Evolutionary conservation across 2,329 filamentous ascomycete species (phyloP), one percentile per base, ranked within the genome.

Genomic region (Ascosphaera apis): DNA sequence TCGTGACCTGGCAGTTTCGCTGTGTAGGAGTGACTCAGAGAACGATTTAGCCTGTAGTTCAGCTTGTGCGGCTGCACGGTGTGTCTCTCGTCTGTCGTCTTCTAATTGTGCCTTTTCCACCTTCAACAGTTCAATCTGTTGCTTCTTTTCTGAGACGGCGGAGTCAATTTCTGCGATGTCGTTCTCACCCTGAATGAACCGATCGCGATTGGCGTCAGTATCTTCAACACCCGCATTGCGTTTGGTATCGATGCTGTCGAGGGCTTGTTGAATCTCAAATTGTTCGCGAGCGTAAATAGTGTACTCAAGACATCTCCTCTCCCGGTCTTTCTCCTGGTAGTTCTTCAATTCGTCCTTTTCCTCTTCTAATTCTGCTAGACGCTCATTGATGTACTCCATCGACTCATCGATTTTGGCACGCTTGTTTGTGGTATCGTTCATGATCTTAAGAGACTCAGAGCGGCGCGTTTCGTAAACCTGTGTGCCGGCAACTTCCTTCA

Each of bases 401-500:
- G 91, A 65, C 50, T 91, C 83, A 51, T 98, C 88, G 41, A 95
- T 95, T 58, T 93, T 93, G 33, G 75, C 66, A 42, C 83, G 74
- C 61, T 93, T 95, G 57, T 83, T 91, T 54, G 86, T 83, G 12
- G 88, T 95, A 45, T 98, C 88, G 42, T 74, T 72, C 81, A 98
- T 92, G 47, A 98, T 92, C 60, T 92, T 93, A 45, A 91, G 61
- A 33, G 82, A 92, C 54, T 98, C 86, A 18, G 81, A 69, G 41
- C 91, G 73, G 38, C 86, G 76, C 36, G 81, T 77, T 57, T 98
- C 88, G 57, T 98, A 98, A 32, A 93, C 83, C 48, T 93, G 83
- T 5, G 88, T 98, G 42, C 88, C 88, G 1, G 88, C 88, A n/a
- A 98, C 88, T 51, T 95, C 88, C 56, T 98, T 98, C 41, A 98